Base-by-base conservation (phyloP, 208 protist species). In the Endotrypanum monterogeii region DNA sequence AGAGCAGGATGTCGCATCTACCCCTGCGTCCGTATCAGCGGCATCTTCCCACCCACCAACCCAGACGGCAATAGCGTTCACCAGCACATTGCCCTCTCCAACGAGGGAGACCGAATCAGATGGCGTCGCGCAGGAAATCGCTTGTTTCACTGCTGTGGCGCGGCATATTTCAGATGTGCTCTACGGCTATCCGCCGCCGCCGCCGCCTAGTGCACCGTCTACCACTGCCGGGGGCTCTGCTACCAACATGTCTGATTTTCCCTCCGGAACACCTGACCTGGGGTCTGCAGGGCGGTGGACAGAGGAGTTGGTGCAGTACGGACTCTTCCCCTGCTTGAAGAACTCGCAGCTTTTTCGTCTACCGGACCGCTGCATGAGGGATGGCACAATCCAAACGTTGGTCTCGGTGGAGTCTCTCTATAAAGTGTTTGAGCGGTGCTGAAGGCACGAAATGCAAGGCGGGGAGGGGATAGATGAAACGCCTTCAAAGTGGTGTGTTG, bases 351-450 rank as follows among this genome's bases (percentile, higher is more conserved):
- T 94, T 8, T 96, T 91, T 71, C 51, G 79, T 20, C 80, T 88
- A 5, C 89, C 92, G 0, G 82, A 85, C 0, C 80, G 80, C 57
- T 69, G 86, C 20, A 70, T 94, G 65, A 80, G 73, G 18, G 82
- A 94, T 58, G 89, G 89, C 28, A 86, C 89, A 25, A 61, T 94
- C 14, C 88, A 88, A 57, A 73, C 86, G 28, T 83, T 97, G 52
- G 90, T 95, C 6, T 89, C 89, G 1, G 91, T 95, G 52, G 93
- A 97, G 83, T 85, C 90, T 32, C 82, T 97, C 20, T 97, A 94
- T 80, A 97, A 94, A 74, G 91, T 97, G 28, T 97, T 97, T 80
- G 93, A 97, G 77, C 93, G 93, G 20, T 97, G 93, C 79, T 97
- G 79, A 73, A 48, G 25, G 2, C 14, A 11, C 12, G 12, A 72